Evolutionary conservation across 2,329 filamentous ascomycete genomes (phyloP).

Genomic region (Trichoderma oligosporum): DNA sequence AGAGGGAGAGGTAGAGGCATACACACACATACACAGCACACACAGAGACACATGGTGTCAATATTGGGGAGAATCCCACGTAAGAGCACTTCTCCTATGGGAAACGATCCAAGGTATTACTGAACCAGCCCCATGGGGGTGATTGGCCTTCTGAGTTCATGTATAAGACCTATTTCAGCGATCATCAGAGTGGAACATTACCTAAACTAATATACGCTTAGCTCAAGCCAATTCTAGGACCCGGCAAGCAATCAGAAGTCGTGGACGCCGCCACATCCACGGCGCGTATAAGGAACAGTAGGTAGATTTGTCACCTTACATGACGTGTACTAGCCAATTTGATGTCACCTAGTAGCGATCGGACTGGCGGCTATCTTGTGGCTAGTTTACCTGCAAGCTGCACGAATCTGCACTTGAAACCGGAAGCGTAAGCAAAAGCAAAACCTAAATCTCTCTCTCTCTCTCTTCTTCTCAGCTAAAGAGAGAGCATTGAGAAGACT

Average conservation of each 20-base stretch:
- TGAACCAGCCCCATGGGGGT: not conserved
- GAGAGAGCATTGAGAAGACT: not conserved
- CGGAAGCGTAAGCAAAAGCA: not conserved
- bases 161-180: not conserved
- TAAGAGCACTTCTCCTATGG: not conserved
- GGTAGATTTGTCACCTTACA: slow-evolving; percentile 1
- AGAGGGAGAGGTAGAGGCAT: too few relatives aligned
- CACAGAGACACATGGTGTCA: too few relatives aligned
- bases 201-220: not conserved
- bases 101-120: not conserved
- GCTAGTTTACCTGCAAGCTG: not conserved
- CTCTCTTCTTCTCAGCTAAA: not conserved
- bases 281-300: slow-evolving; percentile 3
- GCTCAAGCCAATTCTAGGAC: not conserved
- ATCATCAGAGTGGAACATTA: not conserved
- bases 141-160: not conserved
- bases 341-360: slow-evolving; percentile 6
- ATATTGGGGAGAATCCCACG: too few relatives aligned
- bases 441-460: not conserved
- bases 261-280: not conserved
- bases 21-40: too few relatives aligned
- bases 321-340: not conserved
- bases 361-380: slow-evolving; percentile 13
- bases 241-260: not conserved
- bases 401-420: not conserved